Evolutionary conservation across 371 early-diverging fungal species (phyloP), one percentile per base, ranked within the genome.

Genomic region (Mortierella polycephala): DNA sequence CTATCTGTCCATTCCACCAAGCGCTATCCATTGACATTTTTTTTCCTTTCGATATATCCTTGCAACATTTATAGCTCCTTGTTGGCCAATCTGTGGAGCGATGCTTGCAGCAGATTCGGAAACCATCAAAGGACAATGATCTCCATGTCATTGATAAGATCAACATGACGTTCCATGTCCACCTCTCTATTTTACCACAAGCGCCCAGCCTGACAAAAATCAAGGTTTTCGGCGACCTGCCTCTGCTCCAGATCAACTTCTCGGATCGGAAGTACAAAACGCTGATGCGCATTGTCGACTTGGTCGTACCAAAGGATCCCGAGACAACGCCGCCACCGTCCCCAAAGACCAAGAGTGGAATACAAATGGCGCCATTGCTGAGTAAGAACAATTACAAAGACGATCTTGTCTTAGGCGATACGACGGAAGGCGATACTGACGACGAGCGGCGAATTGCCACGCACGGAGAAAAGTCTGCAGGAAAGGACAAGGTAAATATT

Each of bases 221-320:
- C 63, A 88, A 89, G 52, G 81, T 99, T 1, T 88, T 92, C 18
- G 98, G 97, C 21, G 89, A 92, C 18, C 81, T 99, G 57, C 97
- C 98, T 0, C 75, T 94, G 23, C 82, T 99, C 8, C 90, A 95
- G 60, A 85, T 98, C 66, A 96, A 95, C 75, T 89, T 99, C 58
- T 97, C 98, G 0, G 96, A 98, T 69, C 88, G 90, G 37, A 98
- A 98, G 82, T 98, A 98, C 87, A 92, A 92, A 67, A 90, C 92
- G 0, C 83, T 97, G 12, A 97, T 97, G 97, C 85, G 86, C 13
- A 86, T 96, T 45, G 86, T 92, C 67, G 89, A 97, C 71, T 67
- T 84, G 70, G 82, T 87, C 54, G 67, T 83, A 21, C 75, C 87
- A 18, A 77, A 82, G 64, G 68, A 71, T 59, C 57, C 82, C 8